phyloP scores from a whole-genome alignment of 1,139 yeast species.

The Meyerozyma carpophila region DNA sequence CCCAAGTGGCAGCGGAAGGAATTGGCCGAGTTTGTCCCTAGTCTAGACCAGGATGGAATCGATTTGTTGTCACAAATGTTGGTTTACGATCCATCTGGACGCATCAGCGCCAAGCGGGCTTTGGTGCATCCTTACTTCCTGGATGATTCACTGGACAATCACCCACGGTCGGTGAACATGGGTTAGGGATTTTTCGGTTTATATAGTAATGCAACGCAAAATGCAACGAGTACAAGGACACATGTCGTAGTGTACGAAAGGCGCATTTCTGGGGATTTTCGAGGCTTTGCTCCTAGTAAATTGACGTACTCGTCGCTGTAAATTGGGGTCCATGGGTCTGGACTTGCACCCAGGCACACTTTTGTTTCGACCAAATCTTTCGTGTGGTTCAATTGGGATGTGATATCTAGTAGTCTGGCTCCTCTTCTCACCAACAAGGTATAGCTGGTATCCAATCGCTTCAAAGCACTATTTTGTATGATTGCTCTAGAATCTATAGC shows the following conservation, averaged over 20 bases:
- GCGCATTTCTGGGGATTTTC: background rate
- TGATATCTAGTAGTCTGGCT: background rate
- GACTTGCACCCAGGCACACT: background rate
- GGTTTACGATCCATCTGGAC: constrained; percentile 87
- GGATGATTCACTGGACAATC: constrained; percentile 37
- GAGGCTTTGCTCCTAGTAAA: background rate
- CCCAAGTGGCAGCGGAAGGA: constrained; percentile 89
- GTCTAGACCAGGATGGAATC: constrained; percentile 75
- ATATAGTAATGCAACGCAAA: background rate
- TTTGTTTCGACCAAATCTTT: background rate
- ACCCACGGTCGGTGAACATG: constrained; percentile 37
- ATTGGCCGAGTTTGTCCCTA: constrained; percentile 69
- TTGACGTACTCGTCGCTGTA: background rate
- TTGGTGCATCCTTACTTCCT: constrained; percentile 85
- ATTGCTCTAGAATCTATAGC: background rate
- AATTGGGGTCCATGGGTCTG: background rate
- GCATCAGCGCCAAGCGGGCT: constrained; percentile 94
- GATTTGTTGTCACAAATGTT: constrained; percentile 76
- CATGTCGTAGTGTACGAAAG: background rate
- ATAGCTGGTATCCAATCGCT: background rate
- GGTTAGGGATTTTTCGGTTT: constrained; percentile 16
- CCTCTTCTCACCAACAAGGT: background rate
- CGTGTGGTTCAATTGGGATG: background rate
- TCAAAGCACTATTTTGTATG: background rate
- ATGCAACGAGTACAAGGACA: background rate